Base-by-base conservation (phyloP, 139 green algal species). In the Chlamydomonas urium region DNA sequence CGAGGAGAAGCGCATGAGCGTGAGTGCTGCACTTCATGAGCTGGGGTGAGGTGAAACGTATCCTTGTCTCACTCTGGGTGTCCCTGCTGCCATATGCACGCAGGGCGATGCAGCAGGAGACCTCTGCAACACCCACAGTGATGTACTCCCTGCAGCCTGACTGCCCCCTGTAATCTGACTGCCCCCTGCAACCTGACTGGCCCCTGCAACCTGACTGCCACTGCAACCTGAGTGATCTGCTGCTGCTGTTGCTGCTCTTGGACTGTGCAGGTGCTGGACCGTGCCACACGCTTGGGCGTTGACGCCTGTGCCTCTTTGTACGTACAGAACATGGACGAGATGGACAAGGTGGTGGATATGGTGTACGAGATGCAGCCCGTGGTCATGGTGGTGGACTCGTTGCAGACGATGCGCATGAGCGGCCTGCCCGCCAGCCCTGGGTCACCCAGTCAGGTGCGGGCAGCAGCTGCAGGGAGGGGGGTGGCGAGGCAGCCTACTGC, bases 331-430 rank as follows among this genome's bases (percentile, higher is more conserved):
- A 65, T 88, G 60, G 79, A 85, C 19, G 48, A 78, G 29, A 78
- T 91, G 0, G 28, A 88, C 72, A 69, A 82, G 17, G 69, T 75
- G 35, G 71, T 81, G 57, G 38, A 50, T 31, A 68, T 80, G 26
- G 57, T 75, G 10, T n/a, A 47, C 23, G 10, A 73, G 23, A 58
- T 92, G 60, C 71, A 77, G 31, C 93, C 93, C 0, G 62, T 74
- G 3, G 91, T 87, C 3, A 73, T 97, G 3, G 78, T 99, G 5
- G 65, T 99, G 3, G 95, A 99, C 82, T 94, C 83, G 38, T 97
- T 99, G 56, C 91, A 98, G 75, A 98, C 95, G 0, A 90, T 99
- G 14, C 96, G 93, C 66, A 73, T 98, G 31, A 70, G 85, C 5
- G 84, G 90, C 32, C 81, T 93, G 3, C 78, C 71, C 6, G 82